Base-by-base conservation (phyloP, 2,329 filamentous ascomycete species). In the Exserohilum rostratum region DNA sequence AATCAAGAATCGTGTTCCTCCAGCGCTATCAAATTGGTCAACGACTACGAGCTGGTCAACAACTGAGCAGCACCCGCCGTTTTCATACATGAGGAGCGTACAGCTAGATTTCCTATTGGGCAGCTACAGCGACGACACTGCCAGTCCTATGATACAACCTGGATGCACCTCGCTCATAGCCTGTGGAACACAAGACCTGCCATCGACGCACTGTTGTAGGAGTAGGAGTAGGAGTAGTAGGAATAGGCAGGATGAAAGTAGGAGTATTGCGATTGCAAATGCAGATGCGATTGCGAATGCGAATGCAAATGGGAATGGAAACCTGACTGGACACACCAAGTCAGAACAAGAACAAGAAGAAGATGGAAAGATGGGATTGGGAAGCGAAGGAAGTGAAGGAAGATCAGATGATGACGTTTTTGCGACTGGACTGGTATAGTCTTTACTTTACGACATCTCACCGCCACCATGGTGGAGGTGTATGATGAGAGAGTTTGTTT, bases 41-140 rank as follows among this genome's bases (percentile, higher is more conserved):
- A 35, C 12, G 12, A 25, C 18, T 9, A 5, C 27, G 9, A 27
- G 9, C 30, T 25, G 13, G 15, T n/a, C 3, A 11, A 20, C 3
- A 5, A 25, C 45, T 6, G 45, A 53, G 22, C 38, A 35, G 25
- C 50, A 43, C 27, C 11, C 9, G 30, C 40, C 22, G 38, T 33
- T 15, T 11, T 22, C 33, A 12, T 51, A 43, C 25, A 44, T 48
- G 1, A 55, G 43, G 12, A 50, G 50, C 42, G 55, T 65, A 9
- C n/a, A n/a, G n/a, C n/a, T n/a, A n/a, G n/a, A n/a, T n/a, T n/a
- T n/a, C n/a, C n/a, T n/a, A n/a, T n/a, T n/a, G n/a, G n/a, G n/a
- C n/a, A n/a, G n/a, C n/a, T n/a, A n/a, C n/a, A n/a, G n/a, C n/a
- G n/a, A n/a, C n/a, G n/a, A n/a, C n/a, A n/a, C n/a, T n/a, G n/a